These are phyloP conservation scores for Punica granatum DNA, from an alignment of 345 rosid genomes.

Conservation along the genomic window DNA sequence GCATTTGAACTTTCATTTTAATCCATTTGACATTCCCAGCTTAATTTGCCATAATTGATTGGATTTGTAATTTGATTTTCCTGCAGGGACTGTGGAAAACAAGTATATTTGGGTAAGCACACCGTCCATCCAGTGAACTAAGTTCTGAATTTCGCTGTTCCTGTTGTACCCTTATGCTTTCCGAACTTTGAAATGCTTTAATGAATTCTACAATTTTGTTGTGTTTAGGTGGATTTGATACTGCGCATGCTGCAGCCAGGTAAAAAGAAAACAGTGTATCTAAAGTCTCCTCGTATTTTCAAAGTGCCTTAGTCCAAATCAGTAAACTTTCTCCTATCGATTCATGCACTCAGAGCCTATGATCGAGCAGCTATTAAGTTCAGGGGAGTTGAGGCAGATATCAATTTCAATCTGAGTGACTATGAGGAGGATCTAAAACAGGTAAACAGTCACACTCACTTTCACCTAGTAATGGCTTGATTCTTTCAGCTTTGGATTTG, in stretches of 20 bases:
- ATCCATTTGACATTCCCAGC: not conserved
- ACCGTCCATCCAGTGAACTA: constrained; percentile 2
- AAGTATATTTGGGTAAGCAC: constrained; percentile 83
- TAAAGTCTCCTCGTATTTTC: not conserved
- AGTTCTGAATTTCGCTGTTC: not conserved
- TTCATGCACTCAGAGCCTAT: constrained; percentile 55
- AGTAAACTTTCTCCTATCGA: not conserved
- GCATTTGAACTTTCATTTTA: not conserved
- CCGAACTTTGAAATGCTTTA: constrained; percentile 1
- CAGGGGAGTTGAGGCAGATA: constrained; percentile 92
- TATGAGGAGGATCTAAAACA: constrained; percentile 85
- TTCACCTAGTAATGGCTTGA: constrained; percentile 12
- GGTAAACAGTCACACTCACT: constrained; percentile 17
- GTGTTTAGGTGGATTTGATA: constrained; percentile 84
- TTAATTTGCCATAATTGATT: not conserved
- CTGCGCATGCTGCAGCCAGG: constrained; percentile 99
- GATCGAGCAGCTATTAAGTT: constrained; percentile 97
- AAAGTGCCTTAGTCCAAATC: not conserved
- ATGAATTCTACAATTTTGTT: constrained; percentile 6
- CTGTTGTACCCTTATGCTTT: not conserved
- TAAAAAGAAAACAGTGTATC: constrained; percentile 11
- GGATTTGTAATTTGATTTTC: constrained; percentile 2
- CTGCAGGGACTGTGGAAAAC: constrained; percentile 96
- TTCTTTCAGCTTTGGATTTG: not conserved
- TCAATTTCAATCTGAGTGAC: constrained; percentile 70